Percentiles rank a stretch among this genome's conserved stretches.
These are phyloP conservation scores for Gracilaria gracilis DNA, from an alignment of 23 red algal species.

Conservation along the genomic window DNA sequence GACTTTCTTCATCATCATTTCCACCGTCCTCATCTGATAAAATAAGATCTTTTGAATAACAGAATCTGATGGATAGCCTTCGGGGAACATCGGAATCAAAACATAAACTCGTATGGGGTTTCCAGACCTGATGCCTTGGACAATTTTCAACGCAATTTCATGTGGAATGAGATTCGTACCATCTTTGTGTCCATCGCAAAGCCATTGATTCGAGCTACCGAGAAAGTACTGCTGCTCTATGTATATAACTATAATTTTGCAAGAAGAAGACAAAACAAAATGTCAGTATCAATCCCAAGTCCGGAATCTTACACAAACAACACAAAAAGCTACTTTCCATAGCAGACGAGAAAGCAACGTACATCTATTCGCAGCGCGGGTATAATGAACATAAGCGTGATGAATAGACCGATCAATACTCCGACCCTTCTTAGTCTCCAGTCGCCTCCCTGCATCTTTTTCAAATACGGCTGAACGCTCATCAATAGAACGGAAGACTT, in stretches of 20 bases:
- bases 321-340: background rate
- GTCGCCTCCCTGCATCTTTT: slow-evolving; percentile 25
- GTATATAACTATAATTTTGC: slow-evolving; percentile 38
- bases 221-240: slow-evolving; percentile 86
- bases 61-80: slow-evolving; percentile 49
- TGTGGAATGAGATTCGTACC: slow-evolving; percentile 67
- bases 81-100: slow-evolving; percentile 76
- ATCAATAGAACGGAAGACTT: slow-evolving; percentile 77
- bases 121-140: slow-evolving; percentile 46
- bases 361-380: slow-evolving; percentile 65
- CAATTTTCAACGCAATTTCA: slow-evolving; percentile 68
- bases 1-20: slow-evolving; percentile 78
- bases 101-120: slow-evolving; percentile 67
- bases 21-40: slow-evolving; percentile 71
- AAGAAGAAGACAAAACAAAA: background rate
- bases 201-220: slow-evolving; percentile 75
- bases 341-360: slow-evolving; percentile 2
- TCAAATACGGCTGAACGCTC: slow-evolving; percentile 67
- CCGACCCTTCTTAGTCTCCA: slow-evolving; percentile 76
- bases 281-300: background rate
- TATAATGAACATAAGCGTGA: slow-evolving; percentile 81
- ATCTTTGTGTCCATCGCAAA: slow-evolving; percentile 63
- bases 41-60: slow-evolving; percentile 78
- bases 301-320: background rate
- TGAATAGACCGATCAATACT: slow-evolving; percentile 70